These are phyloP conservation scores for Pugionium dolabratum DNA, from an alignment of 345 rosid species.

Conservation along the genomic window DNA sequence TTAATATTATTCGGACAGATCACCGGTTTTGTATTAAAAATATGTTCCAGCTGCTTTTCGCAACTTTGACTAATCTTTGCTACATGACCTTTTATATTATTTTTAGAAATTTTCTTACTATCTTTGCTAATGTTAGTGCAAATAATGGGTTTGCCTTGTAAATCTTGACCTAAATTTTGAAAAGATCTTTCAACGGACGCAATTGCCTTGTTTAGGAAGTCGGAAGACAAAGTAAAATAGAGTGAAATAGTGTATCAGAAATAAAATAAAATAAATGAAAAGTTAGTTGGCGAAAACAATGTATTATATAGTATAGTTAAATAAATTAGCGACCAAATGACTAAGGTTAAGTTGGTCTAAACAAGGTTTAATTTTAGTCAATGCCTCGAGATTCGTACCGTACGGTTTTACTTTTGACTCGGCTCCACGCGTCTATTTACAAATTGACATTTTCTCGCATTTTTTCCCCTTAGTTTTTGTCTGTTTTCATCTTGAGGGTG, in stretches of 20 bases:
- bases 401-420: conserved; percentile 32
- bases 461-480: not conserved
- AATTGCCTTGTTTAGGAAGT: not conserved
- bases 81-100: not conserved
- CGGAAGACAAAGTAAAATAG: not conserved
- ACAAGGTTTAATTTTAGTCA: conserved; percentile 25
- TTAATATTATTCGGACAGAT: not conserved
- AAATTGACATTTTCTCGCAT: conserved; percentile 12
- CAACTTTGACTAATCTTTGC: conserved; percentile 17
- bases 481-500: not conserved
- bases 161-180: not conserved
- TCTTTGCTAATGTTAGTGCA: not conserved
- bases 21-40: not conserved
- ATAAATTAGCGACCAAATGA: conserved; percentile 2
- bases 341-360: conserved; percentile 16
- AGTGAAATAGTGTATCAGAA: not conserved
- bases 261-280: not conserved
- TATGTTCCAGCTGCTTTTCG: conserved; percentile 5
- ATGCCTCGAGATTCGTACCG: conserved; percentile 33
- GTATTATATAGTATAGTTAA: conserved; percentile 6
- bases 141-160: not conserved
- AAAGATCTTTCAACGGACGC: conserved; percentile 3
- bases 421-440: conserved; percentile 23
- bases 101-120: not conserved
- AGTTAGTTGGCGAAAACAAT: not conserved